These are phyloP conservation scores for Sarocladium strictum DNA, from an alignment of 2,329 filamentous ascomycete genomes.

Conservation along the genomic window DNA sequence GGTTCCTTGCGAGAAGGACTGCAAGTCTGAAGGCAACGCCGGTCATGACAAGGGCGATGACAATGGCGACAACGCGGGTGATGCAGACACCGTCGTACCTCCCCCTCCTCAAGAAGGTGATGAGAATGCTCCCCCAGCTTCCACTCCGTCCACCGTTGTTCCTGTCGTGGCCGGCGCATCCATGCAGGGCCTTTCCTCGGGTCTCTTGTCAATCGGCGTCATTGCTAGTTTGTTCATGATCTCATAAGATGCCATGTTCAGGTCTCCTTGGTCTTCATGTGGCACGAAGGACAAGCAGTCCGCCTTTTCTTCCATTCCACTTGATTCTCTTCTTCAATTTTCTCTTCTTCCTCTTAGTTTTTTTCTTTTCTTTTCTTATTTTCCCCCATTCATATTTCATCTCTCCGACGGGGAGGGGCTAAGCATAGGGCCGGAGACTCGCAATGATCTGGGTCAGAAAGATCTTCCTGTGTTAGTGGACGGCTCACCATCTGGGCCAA, in stretches of 20 bases:
- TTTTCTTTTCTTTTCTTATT: neutral
- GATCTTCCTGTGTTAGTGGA: too few species aligned
- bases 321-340: neutral
- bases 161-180: conserved; percentile 9
- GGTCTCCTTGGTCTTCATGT: neutral
- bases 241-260: neutral
- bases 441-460: too few species aligned
- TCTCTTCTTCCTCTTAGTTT: neutral
- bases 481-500: too few species aligned
- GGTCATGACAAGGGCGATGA: neutral
- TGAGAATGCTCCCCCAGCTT: neutral
- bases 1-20: conserved; percentile 1
- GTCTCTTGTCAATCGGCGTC: conserved; percentile 9
- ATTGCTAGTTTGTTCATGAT: conserved; percentile 5
- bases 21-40: neutral
- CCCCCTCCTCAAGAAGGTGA: conserved; percentile 1
- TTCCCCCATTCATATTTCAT: too few species aligned
- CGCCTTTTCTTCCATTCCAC: neutral
- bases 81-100: too few species aligned
- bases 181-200: conserved; percentile 2
- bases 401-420: too few species aligned
- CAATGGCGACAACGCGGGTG: neutral
- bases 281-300: neutral
- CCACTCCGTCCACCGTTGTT: neutral
- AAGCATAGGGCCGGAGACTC: too few species aligned